Percentiles rank a stretch among this genome's conserved stretches.
phyloP scores from a whole-genome alignment of 2,329 filamentous ascomycete genomes.

The Blastomyces percursus region DNA sequence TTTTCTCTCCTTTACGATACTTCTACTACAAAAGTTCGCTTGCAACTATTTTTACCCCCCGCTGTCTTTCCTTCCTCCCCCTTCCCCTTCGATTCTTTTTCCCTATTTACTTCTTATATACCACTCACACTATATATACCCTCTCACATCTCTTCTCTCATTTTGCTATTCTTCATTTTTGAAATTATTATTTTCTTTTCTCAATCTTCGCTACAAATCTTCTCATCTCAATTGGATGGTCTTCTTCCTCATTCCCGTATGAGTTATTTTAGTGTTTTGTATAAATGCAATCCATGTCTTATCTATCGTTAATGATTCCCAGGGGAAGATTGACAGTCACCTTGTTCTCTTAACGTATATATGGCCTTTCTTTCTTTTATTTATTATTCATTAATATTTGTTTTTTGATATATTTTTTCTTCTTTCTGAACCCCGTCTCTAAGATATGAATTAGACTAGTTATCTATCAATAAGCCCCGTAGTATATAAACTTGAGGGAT shows the following conservation, averaged over 20 bases:
- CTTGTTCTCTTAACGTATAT: no score
- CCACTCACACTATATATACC: neutral
- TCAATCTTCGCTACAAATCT: constrained; percentile 12
- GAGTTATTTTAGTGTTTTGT: constrained; percentile 7
- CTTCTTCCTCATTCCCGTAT: constrained; percentile 4
- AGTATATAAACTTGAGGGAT: no score
- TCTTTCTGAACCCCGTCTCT: no score
- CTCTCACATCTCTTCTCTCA: constrained; percentile 3
- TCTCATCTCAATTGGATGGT: constrained; percentile 2
- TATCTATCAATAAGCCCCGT: no score
- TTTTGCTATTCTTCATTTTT: constrained; percentile 1
- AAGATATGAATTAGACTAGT: no score
- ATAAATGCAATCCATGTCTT: constrained; percentile 9
- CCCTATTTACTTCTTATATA: neutral
- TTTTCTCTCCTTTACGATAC: neutral
- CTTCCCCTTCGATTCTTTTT: constrained; percentile 3
- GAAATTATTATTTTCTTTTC: neutral
- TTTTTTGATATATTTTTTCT: no score
- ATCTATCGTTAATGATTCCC: no score
- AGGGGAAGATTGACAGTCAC: no score
- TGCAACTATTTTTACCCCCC: constrained; percentile 1
- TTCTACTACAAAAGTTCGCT: no score
- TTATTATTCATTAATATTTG: no score
- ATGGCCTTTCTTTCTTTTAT: no score
- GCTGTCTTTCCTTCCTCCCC: constrained; percentile 1